Base-by-base conservation (phyloP, 768 basidiomycete genomes). In the Auriscalpium vulgare region DNA sequence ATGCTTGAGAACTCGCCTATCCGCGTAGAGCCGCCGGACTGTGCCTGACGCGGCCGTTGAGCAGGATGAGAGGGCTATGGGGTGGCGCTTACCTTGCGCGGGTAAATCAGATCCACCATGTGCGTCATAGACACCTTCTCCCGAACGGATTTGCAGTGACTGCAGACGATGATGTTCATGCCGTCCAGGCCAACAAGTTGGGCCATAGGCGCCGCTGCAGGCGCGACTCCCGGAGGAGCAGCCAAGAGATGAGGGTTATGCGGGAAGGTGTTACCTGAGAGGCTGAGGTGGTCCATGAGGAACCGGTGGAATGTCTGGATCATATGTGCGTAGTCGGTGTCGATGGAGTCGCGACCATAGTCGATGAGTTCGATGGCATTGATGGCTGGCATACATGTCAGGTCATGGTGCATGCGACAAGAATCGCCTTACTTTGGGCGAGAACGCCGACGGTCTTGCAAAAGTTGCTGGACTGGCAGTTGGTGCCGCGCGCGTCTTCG, bases 251-350 rank as follows among this genome's bases (percentile, higher is more conserved):
- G 87, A 2, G 82, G 84, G 60, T 88, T 90, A 46, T 79, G 69
- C 21, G 81, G 81, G 63, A 78, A 82, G 21, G 69, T 68, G 59
- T 83, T 87, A 4, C 85, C 86, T 70, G 94, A 91, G 3, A 79
- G 77, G 56, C 79, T 83, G 61, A 97, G 77, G 51, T 87, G 86
- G 58, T 97, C 94, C 51, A 97, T 71, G 40, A 97, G 77, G 74
- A 97, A 97, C 19, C 95, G 85, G 68, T 97, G 93, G 76, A 97
- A 97, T 14, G 83, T 82, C 70, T 97, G 97, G 44, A 98, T 97
- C 74, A 91, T 87, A 51, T 88, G 83, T 0, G 84, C 85, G 62
- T 97, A 92, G 62, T 90, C 84, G 43, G 85, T 78, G 60, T 82
- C 82, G n/a, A 75, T 74, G 10, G 77, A 74, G 61, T 94, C 89